Base-by-base conservation (phyloP, 176 grass and related monocot species). In the Eragrostis nindensis region DNA sequence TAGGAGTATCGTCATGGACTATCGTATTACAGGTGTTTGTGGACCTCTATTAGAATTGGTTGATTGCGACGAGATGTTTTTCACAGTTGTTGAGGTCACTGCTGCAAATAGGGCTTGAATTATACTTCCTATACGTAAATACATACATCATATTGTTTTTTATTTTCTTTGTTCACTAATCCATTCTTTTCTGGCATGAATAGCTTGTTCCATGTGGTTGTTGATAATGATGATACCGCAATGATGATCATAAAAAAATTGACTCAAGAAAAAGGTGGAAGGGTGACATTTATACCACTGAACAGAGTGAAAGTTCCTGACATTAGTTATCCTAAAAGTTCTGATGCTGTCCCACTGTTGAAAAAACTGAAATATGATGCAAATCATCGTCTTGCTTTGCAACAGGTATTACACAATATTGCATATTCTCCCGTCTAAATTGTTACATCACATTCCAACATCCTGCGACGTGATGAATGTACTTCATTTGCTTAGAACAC, bases 31-130 rank as follows among this genome's bases (percentile, higher is more conserved):
- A 71, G 95, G 95, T 48, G 95, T 98, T 68, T 93, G 87, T 91
- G 95, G 95, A 82, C 95, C 95, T 79, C 84, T 98, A 75, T 53
- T 98, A 71, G 95, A 98, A 82, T 81, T 98, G 78, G 80, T 98
- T 87, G 95, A 98, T 70, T 93, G 92, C 8, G 92, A 98, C 47
- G 90, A 92, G 86, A 95, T 95, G 47, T 98, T 98, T 74, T 98
- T 98, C 74, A 98, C 95, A 76, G 90, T 92, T 86, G 95, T 98
- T 86, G 95, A 98, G 84, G 92, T 98, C 82, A 98, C 95, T 70
- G 95, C 92, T 82, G 95, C 71, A 75, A 98, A 93, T 85, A 98
- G 86, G 95, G 95, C 66, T 52, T 17, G 53, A 91, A 97, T 21
- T 85, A 92, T 88, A 46, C 29, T 36, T 16, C 48, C 59, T 44